These are phyloP conservation scores for Penicillium nucicola DNA, from an alignment of 495 filamentous ascomycete genomes.

Conservation along the genomic window DNA sequence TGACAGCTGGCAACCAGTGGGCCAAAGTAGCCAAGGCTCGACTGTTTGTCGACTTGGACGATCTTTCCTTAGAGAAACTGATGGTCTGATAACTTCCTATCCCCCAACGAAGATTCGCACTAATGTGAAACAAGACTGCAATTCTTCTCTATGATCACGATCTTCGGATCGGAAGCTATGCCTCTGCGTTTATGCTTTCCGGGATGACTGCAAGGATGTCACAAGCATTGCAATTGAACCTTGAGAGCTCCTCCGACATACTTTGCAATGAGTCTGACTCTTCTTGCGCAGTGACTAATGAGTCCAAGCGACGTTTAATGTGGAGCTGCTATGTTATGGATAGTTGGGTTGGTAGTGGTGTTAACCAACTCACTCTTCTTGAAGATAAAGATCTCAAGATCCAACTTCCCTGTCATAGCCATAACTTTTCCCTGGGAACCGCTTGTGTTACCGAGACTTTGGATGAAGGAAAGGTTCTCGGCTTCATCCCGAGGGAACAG, in stretches of 20 bases:
- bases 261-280: slow-evolving; percentile 13
- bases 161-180: slow-evolving; percentile 22
- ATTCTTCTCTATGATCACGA: slow-evolving; percentile 24
- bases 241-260: slow-evolving; percentile 22
- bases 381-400: slow-evolving; percentile 23
- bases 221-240: slow-evolving; percentile 25
- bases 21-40: slow-evolving; percentile 17
- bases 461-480: slow-evolving; percentile 5
- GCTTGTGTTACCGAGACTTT: slow-evolving; percentile 16
- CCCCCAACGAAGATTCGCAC: background rate
- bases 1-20: slow-evolving; percentile 22
- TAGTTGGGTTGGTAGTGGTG: slow-evolving; percentile 23
- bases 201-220: slow-evolving; percentile 22
- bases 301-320: slow-evolving; percentile 20
- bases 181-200: slow-evolving; percentile 21
- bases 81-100: slow-evolving; percentile 10
- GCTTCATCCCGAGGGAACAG: slow-evolving; percentile 4
- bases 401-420: slow-evolving; percentile 22
- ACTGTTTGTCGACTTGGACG: slow-evolving; percentile 22
- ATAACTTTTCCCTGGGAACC: slow-evolving; percentile 13
- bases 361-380: slow-evolving; percentile 20
- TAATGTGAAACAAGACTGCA: slow-evolving; percentile 9
- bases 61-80: slow-evolving; percentile 19
- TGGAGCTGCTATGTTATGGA: slow-evolving; percentile 31
- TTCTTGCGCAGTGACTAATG: slow-evolving; percentile 5